phyloP scores from a whole-genome alignment of 768 basidiomycete species.

The Hebeloma cylindrosporum region DNA sequence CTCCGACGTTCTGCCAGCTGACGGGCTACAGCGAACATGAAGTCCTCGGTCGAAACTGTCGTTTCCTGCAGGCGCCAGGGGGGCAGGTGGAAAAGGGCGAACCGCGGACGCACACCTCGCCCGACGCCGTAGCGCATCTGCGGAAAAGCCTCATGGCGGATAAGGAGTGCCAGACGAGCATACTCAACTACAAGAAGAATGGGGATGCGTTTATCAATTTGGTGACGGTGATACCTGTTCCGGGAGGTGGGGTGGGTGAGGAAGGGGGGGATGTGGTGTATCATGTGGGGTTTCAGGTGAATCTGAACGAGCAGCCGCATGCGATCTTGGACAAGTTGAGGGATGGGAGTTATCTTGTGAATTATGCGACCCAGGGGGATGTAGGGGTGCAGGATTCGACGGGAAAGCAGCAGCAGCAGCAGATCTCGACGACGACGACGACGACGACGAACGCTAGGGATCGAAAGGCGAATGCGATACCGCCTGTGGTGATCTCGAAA shows the following conservation, averaged over 20 bases:
- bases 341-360: slow-evolving; percentile 75
- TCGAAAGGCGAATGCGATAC: slow-evolving; percentile 31
- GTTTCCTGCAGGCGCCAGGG: slow-evolving; percentile 84
- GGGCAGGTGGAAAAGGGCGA: slow-evolving; percentile 37
- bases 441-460: slow-evolving; percentile 19
- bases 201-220: slow-evolving; percentile 89
- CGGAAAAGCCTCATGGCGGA: slow-evolving; percentile 63
- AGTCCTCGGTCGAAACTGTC: slow-evolving; percentile 87
- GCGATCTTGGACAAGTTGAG: slow-evolving; percentile 77
- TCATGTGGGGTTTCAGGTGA: slow-evolving; percentile 95
- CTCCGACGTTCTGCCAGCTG: slow-evolving; percentile 74
- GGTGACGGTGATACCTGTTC: slow-evolving; percentile 86
- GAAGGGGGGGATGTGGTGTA: slow-evolving; percentile 75
- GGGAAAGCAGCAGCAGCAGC: neutral
- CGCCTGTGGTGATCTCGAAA: slow-evolving; percentile 46
- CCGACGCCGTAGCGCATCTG: slow-evolving; percentile 61
- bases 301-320: slow-evolving; percentile 84
- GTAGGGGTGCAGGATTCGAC: too few relatives aligned
- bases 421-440: neutral
- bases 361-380: slow-evolving; percentile 46
- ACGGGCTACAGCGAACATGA: slow-evolving; percentile 77
- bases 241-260: slow-evolving; percentile 50
- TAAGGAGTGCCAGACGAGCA: slow-evolving; percentile 85
- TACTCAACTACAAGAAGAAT: slow-evolving; percentile 88
- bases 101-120: slow-evolving; percentile 55